A percentile compares a stretch with the other conserved stretches of the same genome.
phyloP scores from a whole-genome alignment of 495 filamentous ascomycete genomes.

The Penicillium desertorum region DNA sequence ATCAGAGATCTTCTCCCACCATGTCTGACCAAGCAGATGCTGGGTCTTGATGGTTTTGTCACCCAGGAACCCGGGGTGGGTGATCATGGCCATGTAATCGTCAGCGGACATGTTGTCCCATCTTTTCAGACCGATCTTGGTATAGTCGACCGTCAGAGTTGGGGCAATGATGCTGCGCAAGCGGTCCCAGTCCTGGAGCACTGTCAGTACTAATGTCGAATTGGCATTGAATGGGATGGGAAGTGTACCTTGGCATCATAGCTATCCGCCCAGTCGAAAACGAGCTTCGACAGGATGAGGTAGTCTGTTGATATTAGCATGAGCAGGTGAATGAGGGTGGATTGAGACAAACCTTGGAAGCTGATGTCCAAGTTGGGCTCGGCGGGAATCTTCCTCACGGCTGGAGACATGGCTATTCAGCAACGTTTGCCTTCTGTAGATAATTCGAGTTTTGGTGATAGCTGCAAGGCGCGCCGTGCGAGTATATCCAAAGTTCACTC shows the following conservation, averaged over 20 bases:
- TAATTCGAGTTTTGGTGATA: neutral
- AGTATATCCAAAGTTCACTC: conserved; percentile 10
- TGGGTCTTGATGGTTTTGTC: conserved; percentile 70
- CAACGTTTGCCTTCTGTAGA: neutral
- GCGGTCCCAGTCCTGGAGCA: conserved; percentile 62
- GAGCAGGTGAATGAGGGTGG: neutral
- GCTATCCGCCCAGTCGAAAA: conserved; percentile 78
- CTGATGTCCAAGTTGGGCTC: conserved; percentile 33
- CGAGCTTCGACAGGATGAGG: conserved; percentile 28
- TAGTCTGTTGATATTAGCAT: conserved; percentile 23
- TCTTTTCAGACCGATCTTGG: conserved; percentile 66
- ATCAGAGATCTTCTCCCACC: conserved; percentile 70
- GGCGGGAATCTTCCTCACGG: conserved; percentile 20
- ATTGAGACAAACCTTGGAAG: conserved; percentile 25
- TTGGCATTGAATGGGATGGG: neutral
- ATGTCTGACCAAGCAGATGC: conserved; percentile 71
- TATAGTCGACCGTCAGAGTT: conserved; percentile 70
- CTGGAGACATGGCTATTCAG: conserved; percentile 26
- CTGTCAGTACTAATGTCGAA: neutral
- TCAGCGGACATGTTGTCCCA: conserved; percentile 73
- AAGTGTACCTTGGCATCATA: conserved; percentile 64
- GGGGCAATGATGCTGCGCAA: conserved; percentile 71
- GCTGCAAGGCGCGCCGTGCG: neutral
- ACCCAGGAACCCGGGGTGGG: conserved; percentile 64
- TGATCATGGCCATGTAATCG: conserved; percentile 70